These are phyloP conservation scores for Fusarium dimerum DNA, from an alignment of 2,329 filamentous ascomycete species.

Conservation along the genomic window DNA sequence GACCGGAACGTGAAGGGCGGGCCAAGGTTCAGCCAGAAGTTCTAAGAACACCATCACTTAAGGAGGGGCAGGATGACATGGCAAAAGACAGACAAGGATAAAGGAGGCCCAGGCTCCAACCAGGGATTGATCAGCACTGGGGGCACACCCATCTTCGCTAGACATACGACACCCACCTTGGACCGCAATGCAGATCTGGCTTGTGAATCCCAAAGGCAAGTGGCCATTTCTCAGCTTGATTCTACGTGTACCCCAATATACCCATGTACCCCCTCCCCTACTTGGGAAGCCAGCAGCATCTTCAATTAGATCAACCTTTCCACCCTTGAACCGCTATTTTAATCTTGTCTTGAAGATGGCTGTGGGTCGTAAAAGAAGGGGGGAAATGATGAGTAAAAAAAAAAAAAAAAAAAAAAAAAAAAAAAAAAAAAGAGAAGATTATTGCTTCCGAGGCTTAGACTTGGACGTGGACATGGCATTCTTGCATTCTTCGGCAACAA, in stretches of 20 bases:
- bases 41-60: background rate
- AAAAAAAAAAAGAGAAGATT: background rate
- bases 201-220: background rate
- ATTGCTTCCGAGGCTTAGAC: background rate
- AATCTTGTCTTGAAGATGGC: background rate
- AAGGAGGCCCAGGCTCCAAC: slow-evolving; percentile 13
- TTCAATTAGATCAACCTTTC: background rate
- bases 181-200: background rate
- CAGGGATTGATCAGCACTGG: slow-evolving; percentile 14
- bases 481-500: background rate
- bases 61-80: slow-evolving; percentile 1
- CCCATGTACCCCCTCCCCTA: background rate
- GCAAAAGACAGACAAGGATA: no score
- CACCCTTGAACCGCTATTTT: background rate
- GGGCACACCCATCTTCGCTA: slow-evolving; percentile 12
- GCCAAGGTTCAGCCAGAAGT: slow-evolving; percentile 30
- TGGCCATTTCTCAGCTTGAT: background rate
- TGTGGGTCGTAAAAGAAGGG: background rate
- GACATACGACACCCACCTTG: slow-evolving; percentile 7
- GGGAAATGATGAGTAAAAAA: no score
- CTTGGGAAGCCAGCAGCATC: no score
- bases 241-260: background rate
- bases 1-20: slow-evolving; percentile 30
- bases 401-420: no score
- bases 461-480: background rate